phyloP scores from a whole-genome alignment of 2,329 filamentous ascomycete genomes.

The Pyrenochaeta sp. region DNA sequence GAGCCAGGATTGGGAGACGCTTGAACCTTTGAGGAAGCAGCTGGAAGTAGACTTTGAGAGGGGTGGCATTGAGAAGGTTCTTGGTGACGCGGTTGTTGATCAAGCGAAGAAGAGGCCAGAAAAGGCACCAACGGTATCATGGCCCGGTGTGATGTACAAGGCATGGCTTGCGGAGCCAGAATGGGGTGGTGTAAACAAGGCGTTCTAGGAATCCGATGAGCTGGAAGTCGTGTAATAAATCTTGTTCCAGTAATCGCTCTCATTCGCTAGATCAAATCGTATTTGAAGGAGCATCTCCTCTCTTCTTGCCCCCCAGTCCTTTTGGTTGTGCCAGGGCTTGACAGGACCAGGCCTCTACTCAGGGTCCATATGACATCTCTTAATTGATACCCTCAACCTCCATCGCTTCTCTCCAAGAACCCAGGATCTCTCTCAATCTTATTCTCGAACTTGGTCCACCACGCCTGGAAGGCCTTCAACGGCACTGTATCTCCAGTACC shows the following conservation, averaged over 20 bases:
- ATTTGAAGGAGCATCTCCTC: background rate
- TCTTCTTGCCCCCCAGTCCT: background rate
- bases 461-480: slow-evolving; percentile 93
- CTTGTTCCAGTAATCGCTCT: too few relatives aligned
- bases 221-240: background rate
- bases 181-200: slow-evolving; percentile 42
- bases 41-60: slow-evolving; percentile 46
- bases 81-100: slow-evolving; percentile 54
- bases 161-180: slow-evolving; percentile 36
- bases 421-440: slow-evolving; percentile 84
- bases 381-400: slow-evolving; percentile 36
- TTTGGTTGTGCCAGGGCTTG: background rate
- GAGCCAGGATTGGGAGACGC: slow-evolving; percentile 23
- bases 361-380: too few relatives aligned
- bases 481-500: slow-evolving; percentile 84
- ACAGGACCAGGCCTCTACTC: background rate
- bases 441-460: slow-evolving; percentile 97
- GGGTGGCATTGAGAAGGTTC: slow-evolving; percentile 53
- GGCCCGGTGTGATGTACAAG: slow-evolving; percentile 44
- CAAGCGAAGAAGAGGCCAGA: slow-evolving; percentile 47
- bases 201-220: slow-evolving; percentile 25
- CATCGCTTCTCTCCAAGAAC: slow-evolving; percentile 80
- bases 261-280: too few relatives aligned
- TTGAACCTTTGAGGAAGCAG: slow-evolving; percentile 22
- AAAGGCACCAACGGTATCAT: slow-evolving; percentile 53